Evolutionary conservation across 495 filamentous ascomycete species (phyloP).

Genomic region (Bathelium albidoporum): DNA sequence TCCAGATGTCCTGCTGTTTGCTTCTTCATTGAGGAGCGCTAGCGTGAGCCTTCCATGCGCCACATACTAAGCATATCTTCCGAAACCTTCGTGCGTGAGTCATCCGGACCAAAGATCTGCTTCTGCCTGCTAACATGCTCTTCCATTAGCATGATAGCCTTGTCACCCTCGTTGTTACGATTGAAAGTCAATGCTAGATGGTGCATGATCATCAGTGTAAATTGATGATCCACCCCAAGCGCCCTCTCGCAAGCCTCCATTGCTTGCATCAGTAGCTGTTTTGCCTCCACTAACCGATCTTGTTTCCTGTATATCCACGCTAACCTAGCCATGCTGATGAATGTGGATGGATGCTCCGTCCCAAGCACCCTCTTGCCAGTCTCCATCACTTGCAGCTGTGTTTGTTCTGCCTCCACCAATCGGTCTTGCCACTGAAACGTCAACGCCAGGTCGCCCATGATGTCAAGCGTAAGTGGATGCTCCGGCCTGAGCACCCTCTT

Average conservation of each 20-base stretch:
- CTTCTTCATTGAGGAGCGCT: too few species aligned
- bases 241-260: conserved; percentile 18
- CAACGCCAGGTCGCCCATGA: conserved; percentile 18
- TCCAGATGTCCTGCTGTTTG: too few species aligned
- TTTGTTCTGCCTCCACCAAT: neutral
- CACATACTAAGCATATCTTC: too few species aligned
- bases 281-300: conserved; percentile 15
- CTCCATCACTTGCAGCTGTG: conserved; percentile 6
- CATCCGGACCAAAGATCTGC: too few species aligned
- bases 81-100: too few species aligned
- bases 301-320: neutral
- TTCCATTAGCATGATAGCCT: too few species aligned
- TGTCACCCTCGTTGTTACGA: too few species aligned
- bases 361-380: conserved; percentile 8
- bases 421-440: neutral
- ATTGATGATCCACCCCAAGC: conserved; percentile 28
- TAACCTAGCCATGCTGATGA: neutral
- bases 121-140: too few species aligned
- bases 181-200: conserved; percentile 19
- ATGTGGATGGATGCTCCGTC: conserved; percentile 4
- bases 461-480: conserved; percentile 24
- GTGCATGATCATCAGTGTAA: conserved; percentile 20
- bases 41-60: too few species aligned
- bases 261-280: conserved; percentile 15
- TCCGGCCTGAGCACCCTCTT: conserved; percentile 26